Conservation (phyloP, 331 rosid species). For the Malus hybrid region DNA sequence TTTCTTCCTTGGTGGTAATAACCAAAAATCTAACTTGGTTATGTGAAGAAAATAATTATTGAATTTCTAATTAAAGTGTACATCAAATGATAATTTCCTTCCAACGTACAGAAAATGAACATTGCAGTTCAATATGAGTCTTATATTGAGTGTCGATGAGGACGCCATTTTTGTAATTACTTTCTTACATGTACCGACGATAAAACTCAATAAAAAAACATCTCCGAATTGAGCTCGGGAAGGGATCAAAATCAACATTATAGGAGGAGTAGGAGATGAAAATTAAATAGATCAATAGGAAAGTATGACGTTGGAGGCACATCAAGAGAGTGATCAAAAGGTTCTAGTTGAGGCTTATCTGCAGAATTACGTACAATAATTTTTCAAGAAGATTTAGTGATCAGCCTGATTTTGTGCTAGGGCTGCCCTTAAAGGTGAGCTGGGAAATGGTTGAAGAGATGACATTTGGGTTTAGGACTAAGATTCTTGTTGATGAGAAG, state of each 20-base stretch:
- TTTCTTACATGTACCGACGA: neutral
- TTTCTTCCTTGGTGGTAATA: neutral
- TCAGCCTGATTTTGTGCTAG: neutral
- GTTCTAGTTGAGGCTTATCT: neutral
- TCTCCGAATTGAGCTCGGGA: neutral
- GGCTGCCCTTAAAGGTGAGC: conserved; percentile 13
- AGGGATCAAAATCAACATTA: neutral
- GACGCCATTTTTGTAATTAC: neutral
- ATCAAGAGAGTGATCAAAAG: neutral
- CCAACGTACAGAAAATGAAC: neutral
- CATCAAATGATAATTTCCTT: neutral
- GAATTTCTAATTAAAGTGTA: neutral
- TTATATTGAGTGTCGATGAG: neutral
- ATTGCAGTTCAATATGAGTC: neutral
- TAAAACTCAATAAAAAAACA: too few relatives aligned
- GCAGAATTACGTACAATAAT: neutral
- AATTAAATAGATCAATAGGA: neutral
- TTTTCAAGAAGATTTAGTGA: neutral
- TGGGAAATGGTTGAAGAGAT: conserved; percentile 11
- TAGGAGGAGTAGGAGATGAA: neutral
- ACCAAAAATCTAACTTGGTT: neutral
- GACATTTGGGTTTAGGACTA: conserved; percentile 2
- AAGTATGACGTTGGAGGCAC: neutral
- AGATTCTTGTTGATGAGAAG: neutral
- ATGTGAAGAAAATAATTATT: neutral